These are phyloP conservation scores for Phytophthora niederhauseri DNA, from an alignment of 352 stramenopile species.

Conservation along the genomic window DNA sequence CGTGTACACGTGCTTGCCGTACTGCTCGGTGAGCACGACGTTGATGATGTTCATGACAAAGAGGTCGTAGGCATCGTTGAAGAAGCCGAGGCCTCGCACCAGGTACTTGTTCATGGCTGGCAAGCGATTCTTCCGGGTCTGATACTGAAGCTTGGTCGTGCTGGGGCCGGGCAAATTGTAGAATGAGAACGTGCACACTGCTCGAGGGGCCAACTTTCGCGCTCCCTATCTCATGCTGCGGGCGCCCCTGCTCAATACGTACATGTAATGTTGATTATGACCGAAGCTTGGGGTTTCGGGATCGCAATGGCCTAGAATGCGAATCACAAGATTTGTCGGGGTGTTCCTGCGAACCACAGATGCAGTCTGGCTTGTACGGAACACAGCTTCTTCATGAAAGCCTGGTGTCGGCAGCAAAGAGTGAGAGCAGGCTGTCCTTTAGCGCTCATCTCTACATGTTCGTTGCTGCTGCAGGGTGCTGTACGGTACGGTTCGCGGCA, in stretches of 20 bases:
- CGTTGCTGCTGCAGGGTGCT: too few relatives aligned
- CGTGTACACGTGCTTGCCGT: slow-evolving; percentile 62
- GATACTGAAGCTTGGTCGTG: slow-evolving; percentile 3
- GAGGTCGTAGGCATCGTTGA: slow-evolving; percentile 68
- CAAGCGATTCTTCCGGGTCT: slow-evolving; percentile 15
- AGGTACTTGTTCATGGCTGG: slow-evolving; percentile 60
- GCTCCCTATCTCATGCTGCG: slow-evolving; percentile 25
- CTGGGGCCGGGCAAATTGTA: slow-evolving; percentile 14
- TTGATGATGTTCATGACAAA: slow-evolving; percentile 79
- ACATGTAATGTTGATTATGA: slow-evolving; percentile 1
- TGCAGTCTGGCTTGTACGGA: neutral
- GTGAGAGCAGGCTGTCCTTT: neutral
- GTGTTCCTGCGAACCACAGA: slow-evolving; percentile 9
- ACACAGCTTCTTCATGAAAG: slow-evolving; percentile 2
- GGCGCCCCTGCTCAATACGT: slow-evolving; percentile 11
- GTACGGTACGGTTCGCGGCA: neutral
- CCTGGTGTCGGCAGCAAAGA: neutral
- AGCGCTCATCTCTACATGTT: neutral
- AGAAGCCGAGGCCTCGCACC: slow-evolving; percentile 60
- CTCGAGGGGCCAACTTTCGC: neutral
- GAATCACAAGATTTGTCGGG: slow-evolving; percentile 19
- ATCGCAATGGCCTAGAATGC: neutral
- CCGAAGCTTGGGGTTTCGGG: slow-evolving; percentile 1
- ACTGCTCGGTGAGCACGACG: slow-evolving; percentile 66
- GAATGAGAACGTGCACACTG: slow-evolving; percentile 7